Evolutionary conservation across 1,284 basidiomycete species (phyloP), one percentile per base, ranked within the genome.

Genomic region (Termitomyces sp.): DNA sequence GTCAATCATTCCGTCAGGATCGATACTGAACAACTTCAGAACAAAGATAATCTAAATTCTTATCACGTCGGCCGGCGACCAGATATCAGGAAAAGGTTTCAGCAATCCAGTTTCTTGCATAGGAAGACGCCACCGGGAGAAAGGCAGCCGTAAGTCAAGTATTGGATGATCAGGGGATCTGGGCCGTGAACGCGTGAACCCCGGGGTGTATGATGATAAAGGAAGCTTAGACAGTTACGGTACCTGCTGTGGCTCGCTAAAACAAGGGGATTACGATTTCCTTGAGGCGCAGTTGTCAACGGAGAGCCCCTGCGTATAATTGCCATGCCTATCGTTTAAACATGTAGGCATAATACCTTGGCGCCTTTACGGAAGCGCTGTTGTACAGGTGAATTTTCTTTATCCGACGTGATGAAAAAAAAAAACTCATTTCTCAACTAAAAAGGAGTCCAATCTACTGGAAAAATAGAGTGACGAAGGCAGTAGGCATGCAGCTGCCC

Each of bases 151-250:
- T 53, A 30, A 31, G 39, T n/a, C 35, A 46, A 28, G 37, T 51
- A 16, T 35, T 46, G 43, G 31, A 41, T 41, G 31, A 39, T 28
- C 38, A 21, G 41, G 34, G 31, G 18, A 30, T n/a, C 33, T 38
- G 24, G 8, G 40, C 59, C 54, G 54, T 34, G 46, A 52, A 58
- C 47, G 49, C 57, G n/a, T n/a, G n/a, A n/a, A n/a, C n/a, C n/a
- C n/a, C n/a, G 57, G 51, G 46, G 44, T 34, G 33, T 40, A 37
- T 53, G 51, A 49, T 50, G 51, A 46, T 31, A 26, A 40, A 18
- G 18, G 37, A 46, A 52, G 31, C 31, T 37, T 35, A 26, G 31
- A 30, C 44, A 45, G 31, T 39, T 6, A 34, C 11, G 11, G 19
- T 35, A 3, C 26, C 19, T 28, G 14, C 19, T 46, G 19, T 34